These are phyloP conservation scores for Datura wrightii DNA, from an alignment of 257 asterid species.

Conservation along the genomic window DNA sequence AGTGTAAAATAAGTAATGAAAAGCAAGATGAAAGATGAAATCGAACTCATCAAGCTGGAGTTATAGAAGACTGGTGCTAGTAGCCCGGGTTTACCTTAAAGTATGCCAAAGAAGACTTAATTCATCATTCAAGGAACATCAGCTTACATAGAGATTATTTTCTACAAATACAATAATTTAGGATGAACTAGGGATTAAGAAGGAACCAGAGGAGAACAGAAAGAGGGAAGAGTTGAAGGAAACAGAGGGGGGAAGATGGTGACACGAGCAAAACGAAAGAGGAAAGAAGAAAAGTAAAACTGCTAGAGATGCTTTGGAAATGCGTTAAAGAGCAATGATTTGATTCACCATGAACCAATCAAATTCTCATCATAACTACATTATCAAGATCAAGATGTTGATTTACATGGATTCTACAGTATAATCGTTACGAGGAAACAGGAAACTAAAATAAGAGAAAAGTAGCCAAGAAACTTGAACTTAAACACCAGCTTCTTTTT, in stretches of 20 bases:
- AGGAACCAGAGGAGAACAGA: neutral
- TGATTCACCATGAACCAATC: neutral
- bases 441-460: neutral
- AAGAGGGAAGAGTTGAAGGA: neutral
- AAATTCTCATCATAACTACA: neutral
- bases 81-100: neutral
- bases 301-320: neutral
- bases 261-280: neutral
- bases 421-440: neutral
- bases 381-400: neutral
- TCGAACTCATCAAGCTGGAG: neutral
- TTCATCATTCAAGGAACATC: neutral
- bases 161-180: neutral
- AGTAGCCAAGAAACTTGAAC: neutral
- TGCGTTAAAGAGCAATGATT: slow-evolving; percentile 13
- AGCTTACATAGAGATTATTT: neutral
- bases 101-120: neutral
- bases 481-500: neutral
- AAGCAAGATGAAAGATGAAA: slow-evolving; percentile 13
- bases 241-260: neutral
- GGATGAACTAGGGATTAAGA: neutral
- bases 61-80: neutral
- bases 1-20: neutral
- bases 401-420: neutral
- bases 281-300: neutral